Conservation (phyloP, 441 rosid genomes). For the Capsella rubella region DNA sequence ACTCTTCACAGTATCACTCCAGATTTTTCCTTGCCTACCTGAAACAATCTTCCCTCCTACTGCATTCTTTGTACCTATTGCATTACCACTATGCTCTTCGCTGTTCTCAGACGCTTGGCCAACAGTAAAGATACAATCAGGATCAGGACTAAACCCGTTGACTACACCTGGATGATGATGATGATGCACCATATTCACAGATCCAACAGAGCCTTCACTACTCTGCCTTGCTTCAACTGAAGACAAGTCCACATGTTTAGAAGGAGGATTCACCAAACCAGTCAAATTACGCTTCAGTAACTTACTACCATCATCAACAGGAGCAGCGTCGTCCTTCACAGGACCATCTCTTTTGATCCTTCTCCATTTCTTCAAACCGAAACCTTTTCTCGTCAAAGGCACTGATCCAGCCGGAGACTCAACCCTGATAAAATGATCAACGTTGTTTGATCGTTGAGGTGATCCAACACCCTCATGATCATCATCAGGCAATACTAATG, state of each 20-base stretch:
- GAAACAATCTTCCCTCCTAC: conserved; percentile 54
- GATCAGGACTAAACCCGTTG: conserved; percentile 55
- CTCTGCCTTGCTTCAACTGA: conserved; percentile 53
- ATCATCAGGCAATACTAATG: conserved; percentile 22
- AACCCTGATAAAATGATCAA: conserved; percentile 14
- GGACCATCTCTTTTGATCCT: conserved; percentile 67
- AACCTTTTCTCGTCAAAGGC: conserved; percentile 59
- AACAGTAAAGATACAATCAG: conserved; percentile 57
- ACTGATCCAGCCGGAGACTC: conserved; percentile 48
- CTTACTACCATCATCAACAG: conserved; percentile 62
- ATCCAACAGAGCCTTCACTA: conserved; percentile 60
- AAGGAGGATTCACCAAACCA: conserved; percentile 51
- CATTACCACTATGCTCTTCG: conserved; percentile 74
- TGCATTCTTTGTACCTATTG: conserved; percentile 50
- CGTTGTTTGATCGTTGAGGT: conserved; percentile 31
- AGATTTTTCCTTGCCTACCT: conserved; percentile 56
- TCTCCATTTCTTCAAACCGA: conserved; percentile 89
- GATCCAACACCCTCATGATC: conserved; percentile 36
- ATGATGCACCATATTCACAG: conserved; percentile 47
- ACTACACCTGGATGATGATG: conserved; percentile 35
- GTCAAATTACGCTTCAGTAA: conserved; percentile 66
- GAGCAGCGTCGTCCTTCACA: conserved; percentile 51
- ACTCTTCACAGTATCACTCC: conserved; percentile 68
- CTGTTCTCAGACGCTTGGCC: conserved; percentile 74
- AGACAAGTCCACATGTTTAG: conserved; percentile 47